Evolutionary conservation across 1,284 basidiomycete genomes (phyloP), one percentile per base, ranked within the genome.

Genomic region (Prillingera fragicola): DNA sequence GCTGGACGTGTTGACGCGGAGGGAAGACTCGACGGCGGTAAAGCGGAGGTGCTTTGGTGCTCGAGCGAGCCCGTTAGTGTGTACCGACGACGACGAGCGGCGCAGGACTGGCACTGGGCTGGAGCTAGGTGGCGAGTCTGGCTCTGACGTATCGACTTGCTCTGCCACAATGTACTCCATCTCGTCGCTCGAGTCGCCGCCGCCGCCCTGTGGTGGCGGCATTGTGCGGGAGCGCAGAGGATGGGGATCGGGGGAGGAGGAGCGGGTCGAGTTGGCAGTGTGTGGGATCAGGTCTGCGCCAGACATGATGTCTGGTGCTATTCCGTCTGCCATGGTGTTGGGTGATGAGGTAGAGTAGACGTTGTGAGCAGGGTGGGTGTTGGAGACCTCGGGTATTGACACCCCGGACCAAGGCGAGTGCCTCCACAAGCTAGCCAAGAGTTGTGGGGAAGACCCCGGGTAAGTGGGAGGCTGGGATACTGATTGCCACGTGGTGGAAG

Each of bases 1-100:
- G n/a, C n/a, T n/a, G 10, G 31, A 24, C 12, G 24, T 19, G 29
- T 27, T 19, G 5, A 10, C 29, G 19, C 22, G n/a, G 10, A 35
- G 24, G n/a, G 33, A 31, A 44, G 24, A 4, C 9, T 23, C 37
- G 10, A 28, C 31, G 3, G 45, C 33, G 4, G 46, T 52, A 43
- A 52, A 52, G 25, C 50, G 50, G 7, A 52, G 43, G 19, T 48
- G 46, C 27, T 52, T 52, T 18, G 21, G 26, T 19, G 18, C 19
- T 8, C 43, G 33, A 23, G 21, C 24, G n/a, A n/a, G n/a, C 5
- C 35, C 36, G 14, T 22, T 27, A 2, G 33, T 8, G 29, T 31
- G 17, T 8, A 41, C 23, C 21, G 41, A 31, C 8, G 44, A 46
- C 9, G 21, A 14, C 6, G 39, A 9, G 43, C 43, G 39, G 13